Evolutionary conservation across 345 rosid species (phyloP).

Genomic region (Eucalyptus paniculata): DNA sequence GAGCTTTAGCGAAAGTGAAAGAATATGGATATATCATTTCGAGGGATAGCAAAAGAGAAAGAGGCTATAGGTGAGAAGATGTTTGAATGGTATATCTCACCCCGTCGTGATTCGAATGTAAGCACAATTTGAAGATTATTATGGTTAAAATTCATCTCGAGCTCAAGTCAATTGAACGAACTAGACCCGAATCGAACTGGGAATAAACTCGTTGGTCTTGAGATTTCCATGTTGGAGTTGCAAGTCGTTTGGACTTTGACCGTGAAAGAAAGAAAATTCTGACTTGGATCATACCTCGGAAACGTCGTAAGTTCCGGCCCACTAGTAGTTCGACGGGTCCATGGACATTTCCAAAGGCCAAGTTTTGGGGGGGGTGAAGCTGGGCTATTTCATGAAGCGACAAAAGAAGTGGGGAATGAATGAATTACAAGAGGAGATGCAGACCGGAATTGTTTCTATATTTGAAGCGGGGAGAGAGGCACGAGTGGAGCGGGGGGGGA

Average conservation of each 20-base stretch:
- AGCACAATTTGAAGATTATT: too few species aligned
- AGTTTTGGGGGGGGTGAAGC: not conserved
- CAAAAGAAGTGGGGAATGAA: not conserved
- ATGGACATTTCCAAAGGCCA: not conserved
- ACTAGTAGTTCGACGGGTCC: not conserved
- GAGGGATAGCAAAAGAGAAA: not conserved
- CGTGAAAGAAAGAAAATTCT: not conserved
- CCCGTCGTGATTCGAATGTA: not conserved
- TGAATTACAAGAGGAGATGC: too few species aligned
- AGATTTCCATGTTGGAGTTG: not conserved
- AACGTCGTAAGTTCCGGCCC: not conserved
- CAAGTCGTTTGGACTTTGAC: not conserved
- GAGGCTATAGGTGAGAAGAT: not conserved
- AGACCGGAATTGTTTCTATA: too few species aligned
- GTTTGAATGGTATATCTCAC: not conserved
- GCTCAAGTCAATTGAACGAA: not conserved
- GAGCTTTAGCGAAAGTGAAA: not conserved
- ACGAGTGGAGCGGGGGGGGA: not conserved
- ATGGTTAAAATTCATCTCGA: not conserved
- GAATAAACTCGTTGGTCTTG: not conserved
- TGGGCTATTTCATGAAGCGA: not conserved
- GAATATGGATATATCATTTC: not conserved
- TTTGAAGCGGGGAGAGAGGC: not conserved
- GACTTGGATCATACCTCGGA: not conserved
- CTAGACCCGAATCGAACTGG: not conserved